phyloP scores from a whole-genome alignment of 2,329 filamentous ascomycete species.

The Neodidymelliopsis sp. region DNA sequence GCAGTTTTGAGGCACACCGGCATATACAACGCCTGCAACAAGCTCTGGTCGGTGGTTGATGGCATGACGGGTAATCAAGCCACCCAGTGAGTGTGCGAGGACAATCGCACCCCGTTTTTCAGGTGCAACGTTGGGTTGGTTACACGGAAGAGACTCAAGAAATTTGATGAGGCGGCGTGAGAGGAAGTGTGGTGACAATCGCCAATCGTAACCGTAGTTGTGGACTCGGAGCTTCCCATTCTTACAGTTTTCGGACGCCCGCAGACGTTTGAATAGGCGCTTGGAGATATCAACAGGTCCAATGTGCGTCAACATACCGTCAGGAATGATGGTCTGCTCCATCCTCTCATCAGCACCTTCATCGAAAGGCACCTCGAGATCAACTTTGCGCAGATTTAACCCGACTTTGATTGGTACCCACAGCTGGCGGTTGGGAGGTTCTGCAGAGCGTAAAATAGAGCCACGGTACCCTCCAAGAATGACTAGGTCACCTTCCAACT shows the following conservation, averaged over 20 bases:
- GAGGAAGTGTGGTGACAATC: constrained; percentile 79
- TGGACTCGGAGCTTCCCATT: constrained; percentile 78
- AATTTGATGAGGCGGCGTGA: constrained; percentile 76
- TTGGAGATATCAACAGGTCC: constrained; percentile 90
- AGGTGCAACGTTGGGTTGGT: constrained; percentile 62
- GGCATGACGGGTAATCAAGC: constrained; percentile 85
- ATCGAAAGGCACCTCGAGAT: constrained; percentile 84
- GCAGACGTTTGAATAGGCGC: constrained; percentile 79
- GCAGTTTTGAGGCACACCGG: constrained; percentile 83
- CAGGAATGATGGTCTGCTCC: constrained; percentile 82
- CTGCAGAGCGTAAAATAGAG: constrained; percentile 84
- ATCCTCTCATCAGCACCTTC: constrained; percentile 84
- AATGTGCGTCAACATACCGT: constrained; percentile 89
- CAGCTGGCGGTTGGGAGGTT: constrained; percentile 82
- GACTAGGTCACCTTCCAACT: constrained; percentile 83
- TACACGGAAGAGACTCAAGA: constrained; percentile 77
- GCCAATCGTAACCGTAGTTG: constrained; percentile 96
- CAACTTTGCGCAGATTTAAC: constrained; percentile 87
- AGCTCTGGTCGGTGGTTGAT: constrained; percentile 86
- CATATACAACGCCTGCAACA: constrained; percentile 85
- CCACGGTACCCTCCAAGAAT: constrained; percentile 90
- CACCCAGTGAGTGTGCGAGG: constrained; percentile 86
- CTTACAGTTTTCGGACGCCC: constrained; percentile 75
- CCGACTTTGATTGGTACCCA: constrained; percentile 96
- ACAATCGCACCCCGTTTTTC: constrained; percentile 75